Evolutionary conservation across 2,329 filamentous ascomycete species (phyloP), one percentile per base, ranked within the genome.

Genomic region (Venturia carpophila): DNA sequence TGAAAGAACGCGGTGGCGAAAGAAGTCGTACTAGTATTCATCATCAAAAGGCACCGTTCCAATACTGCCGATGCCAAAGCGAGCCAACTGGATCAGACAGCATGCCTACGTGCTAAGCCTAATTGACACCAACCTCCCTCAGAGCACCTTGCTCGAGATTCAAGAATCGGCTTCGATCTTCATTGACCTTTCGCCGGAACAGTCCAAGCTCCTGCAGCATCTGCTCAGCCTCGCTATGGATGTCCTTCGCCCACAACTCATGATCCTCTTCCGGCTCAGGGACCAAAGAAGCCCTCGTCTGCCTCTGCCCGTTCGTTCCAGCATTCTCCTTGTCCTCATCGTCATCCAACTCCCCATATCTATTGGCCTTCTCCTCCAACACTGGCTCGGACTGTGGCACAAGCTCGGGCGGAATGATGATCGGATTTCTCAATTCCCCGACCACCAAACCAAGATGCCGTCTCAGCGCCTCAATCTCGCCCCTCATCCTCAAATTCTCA

Each of bases 361-460:
- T 69, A 68, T 69, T 71, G 73, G 24, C 67, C 70, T 74, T 71
- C 69, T 78, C 67, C 65, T 75, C 70, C 2, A 71, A n/a, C 11
- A 71, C 56, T 15, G 19, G 21, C 37, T 71, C 69, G 72, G 70
- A 30, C n/a, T 37, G 27, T 15, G 41, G 43, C 11, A 37, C n/a
- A 21, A 64, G 42, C n/a, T 66, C 64, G 71, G 72, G 71, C 7
- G 80, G 79, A 41, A 81, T 67, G 39, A 91, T 87, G 68, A 99
- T 97, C 0, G 94, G 94, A 73, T 97, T 97, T 79, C 91, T 93
- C 70, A 97, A 77, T 72, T 91, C 92, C 64, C 87, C 84, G 27
- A 97, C 82, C 0, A 92, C 93, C 63, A 99, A 84, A 71, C 90
- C 91, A 62, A 99, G 80, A 76, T 99, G 94, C 67, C 94, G 82